Evolutionary conservation across 129 eudicot genomes (phyloP), one percentile per base, ranked within the genome.

Genomic region (Glebionis coronaria): DNA sequence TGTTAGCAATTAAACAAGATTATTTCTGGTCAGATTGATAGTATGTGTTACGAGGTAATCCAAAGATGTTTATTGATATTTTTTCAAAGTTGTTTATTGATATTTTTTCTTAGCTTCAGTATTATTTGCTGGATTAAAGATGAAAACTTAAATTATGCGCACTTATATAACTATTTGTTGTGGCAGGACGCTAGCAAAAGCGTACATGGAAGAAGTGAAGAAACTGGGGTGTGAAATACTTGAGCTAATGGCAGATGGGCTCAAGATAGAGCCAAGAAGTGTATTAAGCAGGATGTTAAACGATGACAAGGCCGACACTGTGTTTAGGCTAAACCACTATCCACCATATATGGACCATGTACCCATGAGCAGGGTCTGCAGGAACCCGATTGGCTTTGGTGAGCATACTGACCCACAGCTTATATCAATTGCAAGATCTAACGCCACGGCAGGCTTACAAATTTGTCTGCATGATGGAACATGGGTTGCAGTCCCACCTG

Each of bases 361-460:
- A 35, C 42, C 42, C 9, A 35, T 6, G 42, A 35, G 42, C 42
- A 35, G 25, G 16, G 9, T n/a, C n/a, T n/a, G n/a, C n/a, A 61
- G 54, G 15, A 78, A 69, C 71, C 40, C 73, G 46, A 78, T 86
- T 23, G 89, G 94, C 7, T 83, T 86, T 8, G 94, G 94, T 20
- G 94, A 86, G 18, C 94, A 86, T 59, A 86, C 94, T 3, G 89
- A 86, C 84, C 94, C 94, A 40, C 94, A 86, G 12, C 73, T 86
- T 14, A 86, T 86, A 18, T 83, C 94, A 5, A 74, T 83, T 55
- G 63, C 72, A n/a, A 78, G 94, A 42, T 86, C 89, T 5, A 86
- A 86, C 72, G 74, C 73, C 82, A 70, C 82, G 4, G 35, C 84
- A 14, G 92, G 92, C 15, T 78, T 86, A 1, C 83, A 86, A 72